Conservation (phyloP, 179 eudicot species). For the Corrigiola litoralis region DNA sequence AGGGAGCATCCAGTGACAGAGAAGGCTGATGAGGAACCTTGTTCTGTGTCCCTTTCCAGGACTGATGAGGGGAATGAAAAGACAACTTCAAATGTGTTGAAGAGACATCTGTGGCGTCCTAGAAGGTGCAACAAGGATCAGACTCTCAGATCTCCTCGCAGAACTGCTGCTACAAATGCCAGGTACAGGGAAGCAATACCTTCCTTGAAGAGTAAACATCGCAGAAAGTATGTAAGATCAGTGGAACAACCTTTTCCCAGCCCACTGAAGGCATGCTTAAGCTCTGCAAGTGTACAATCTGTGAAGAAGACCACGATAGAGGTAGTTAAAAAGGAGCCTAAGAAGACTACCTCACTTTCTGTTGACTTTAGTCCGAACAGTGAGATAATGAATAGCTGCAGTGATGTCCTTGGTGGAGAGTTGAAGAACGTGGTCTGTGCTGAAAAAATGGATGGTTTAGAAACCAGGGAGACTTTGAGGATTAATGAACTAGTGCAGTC, state of each 20-base stretch:
- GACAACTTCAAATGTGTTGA: not conserved
- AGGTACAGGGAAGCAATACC: constrained; percentile 37
- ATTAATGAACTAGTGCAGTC: constrained; percentile 11
- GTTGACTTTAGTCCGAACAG: not conserved
- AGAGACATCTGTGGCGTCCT: constrained; percentile 7
- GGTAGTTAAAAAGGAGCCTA: not conserved
- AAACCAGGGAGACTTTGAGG: not conserved
- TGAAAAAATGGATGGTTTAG: constrained; percentile 5
- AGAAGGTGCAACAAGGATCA: constrained; percentile 11
- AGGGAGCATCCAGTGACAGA: constrained; percentile 8
- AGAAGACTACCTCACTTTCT: not conserved
- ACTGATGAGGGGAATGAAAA: constrained; percentile 11
- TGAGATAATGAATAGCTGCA: not conserved
- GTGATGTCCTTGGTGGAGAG: constrained; percentile 6
- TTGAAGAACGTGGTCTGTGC: not conserved
- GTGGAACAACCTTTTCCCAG: constrained; percentile 4
- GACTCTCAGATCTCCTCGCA: constrained; percentile 18
- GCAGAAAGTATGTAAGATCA: constrained; percentile 22
- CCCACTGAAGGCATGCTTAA: constrained; percentile 15
- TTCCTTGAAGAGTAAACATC: constrained; percentile 24
- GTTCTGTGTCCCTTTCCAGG: constrained; percentile 14
- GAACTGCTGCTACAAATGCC: constrained; percentile 35
- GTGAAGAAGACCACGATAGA: constrained; percentile 3
- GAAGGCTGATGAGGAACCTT: constrained; percentile 6
- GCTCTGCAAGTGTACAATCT: constrained; percentile 12